Evolutionary conservation across 495 filamentous ascomycete genomes (phyloP), one percentile per base, ranked within the genome.

Genomic region (Lichina pygmaea): DNA sequence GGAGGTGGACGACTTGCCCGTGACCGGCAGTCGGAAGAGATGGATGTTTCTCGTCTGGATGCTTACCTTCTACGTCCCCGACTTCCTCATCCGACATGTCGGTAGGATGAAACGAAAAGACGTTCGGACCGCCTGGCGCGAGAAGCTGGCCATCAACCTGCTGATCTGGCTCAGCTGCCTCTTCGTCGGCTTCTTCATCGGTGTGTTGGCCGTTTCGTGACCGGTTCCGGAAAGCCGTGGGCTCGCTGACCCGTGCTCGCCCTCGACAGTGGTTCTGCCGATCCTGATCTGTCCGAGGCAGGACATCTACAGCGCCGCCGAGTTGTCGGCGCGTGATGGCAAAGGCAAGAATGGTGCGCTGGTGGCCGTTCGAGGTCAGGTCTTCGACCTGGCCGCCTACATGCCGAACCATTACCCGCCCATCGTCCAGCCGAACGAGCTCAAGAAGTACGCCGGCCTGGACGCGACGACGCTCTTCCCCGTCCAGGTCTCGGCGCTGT

Each of bases 141-240:
- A 97, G 57, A 97, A 97, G 66, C 60, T 95, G 46, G 89, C 89
- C 34, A 99, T 99, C 68, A 99, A 99, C 65, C 60, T 95, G 51
- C 71, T 95, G 59, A 99, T 99, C 55, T 99, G 89, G 89, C 68
- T 86, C 49, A 67, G 66, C 53, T 95, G 89, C 60, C 62, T 62
- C 42, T 62, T 80, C 51, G 72, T 81, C 3, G 67, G 78, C 41
- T 99, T 95, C 67, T 81, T 99, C 67, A 62, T 62, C 55, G 49
- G 47, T 55, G 47, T 52, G 47, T 52, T 8, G 78, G 55, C 30
- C 16, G 11, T 16, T 24, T 4, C 2, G 24, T 24, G 24, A 24
- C 24, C 24, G 24, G 0, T 4, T 33, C 8, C 13, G 31, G 32
- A 40, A 30, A 11, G 9, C 40, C 31, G 12, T 11, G 6, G 7